A percentile compares a stretch with the other conserved stretches of the same genome.
These are phyloP conservation scores for Raffaelea deltoideospora DNA, from an alignment of 2,329 filamentous ascomycete genomes.

Conservation along the genomic window DNA sequence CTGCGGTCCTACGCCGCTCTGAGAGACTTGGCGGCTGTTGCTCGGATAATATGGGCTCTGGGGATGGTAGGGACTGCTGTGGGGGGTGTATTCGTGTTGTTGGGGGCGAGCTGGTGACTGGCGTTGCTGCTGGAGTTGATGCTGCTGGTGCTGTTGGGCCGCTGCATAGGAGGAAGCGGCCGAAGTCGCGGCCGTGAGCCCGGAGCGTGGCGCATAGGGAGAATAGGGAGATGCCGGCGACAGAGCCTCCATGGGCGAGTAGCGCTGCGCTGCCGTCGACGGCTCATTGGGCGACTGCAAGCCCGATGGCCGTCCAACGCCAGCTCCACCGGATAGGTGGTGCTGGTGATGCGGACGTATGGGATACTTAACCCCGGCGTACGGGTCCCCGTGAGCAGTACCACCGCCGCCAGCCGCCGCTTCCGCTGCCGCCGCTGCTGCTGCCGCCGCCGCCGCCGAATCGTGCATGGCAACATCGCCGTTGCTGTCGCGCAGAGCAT, in stretches of 20 bases:
- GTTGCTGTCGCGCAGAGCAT: conserved; percentile 54
- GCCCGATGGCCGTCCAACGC: conserved; percentile 17
- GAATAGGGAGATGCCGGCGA: conserved; percentile 70
- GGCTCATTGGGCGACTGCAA: conserved; percentile 64
- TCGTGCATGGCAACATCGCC: conserved; percentile 80
- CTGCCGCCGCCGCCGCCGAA: conserved; percentile 19
- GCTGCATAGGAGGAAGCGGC: conserved; percentile 11
- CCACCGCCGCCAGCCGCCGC: conserved; percentile 1
- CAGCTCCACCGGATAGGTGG: conserved; percentile 39
- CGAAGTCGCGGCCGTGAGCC: conserved; percentile 28
- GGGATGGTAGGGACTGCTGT: conserved; percentile 16
- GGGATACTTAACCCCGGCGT: conserved; percentile 74
- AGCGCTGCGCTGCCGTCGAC: conserved; percentile 74
- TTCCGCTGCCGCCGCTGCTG: neutral
- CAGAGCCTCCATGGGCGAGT: conserved; percentile 88
- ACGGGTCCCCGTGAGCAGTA: conserved; percentile 58
- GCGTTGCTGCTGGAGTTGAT: conserved; percentile 26
- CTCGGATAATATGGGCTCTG: conserved; percentile 44
- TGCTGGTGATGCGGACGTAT: conserved; percentile 66
- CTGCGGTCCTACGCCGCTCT: conserved; percentile 9
- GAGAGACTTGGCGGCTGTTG: conserved; percentile 23
- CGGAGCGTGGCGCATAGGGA: conserved; percentile 48
- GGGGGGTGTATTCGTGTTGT: conserved; percentile 35
- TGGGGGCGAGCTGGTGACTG: conserved; percentile 62
- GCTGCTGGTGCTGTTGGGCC: conserved; percentile 4